Percentiles rank a stretch among this genome's conserved stretches.
Evolutionary conservation across 495 filamentous ascomycete species (phyloP).

Genomic region (Haplographium delicatum): DNA sequence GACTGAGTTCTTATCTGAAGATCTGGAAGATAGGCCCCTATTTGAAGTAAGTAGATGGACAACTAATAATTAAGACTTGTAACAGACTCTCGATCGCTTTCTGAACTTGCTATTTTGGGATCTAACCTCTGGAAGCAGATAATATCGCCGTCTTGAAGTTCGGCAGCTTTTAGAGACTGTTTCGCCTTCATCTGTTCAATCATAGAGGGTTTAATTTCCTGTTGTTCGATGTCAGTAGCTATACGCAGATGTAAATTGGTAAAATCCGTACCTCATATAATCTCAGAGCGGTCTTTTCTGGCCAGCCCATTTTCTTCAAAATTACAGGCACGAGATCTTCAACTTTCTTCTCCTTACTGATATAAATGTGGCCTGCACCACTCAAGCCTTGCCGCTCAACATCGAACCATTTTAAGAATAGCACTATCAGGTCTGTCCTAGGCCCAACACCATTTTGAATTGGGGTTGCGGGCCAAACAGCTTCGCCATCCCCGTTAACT

Average conservation of each 20-base stretch:
- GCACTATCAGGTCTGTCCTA: conserved; percentile 56
- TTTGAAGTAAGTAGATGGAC: conserved; percentile 22
- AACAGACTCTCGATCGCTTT: conserved; percentile 54
- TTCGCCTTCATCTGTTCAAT: conserved; percentile 93
- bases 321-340: conserved; percentile 79
- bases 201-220: conserved; percentile 96
- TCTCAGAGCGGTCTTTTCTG: conserved; percentile 44
- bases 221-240: neutral
- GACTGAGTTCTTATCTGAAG: neutral
- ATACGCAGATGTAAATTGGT: too few relatives aligned
- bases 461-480: conserved; percentile 56
- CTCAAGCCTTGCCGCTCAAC: conserved; percentile 63
- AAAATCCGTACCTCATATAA: conserved; percentile 75
- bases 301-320: conserved; percentile 81
- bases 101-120: conserved; percentile 29
- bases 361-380: conserved; percentile 77
- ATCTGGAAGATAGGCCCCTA: neutral
- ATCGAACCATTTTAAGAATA: conserved; percentile 94
- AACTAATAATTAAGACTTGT: conserved; percentile 35
- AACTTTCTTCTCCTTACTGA: conserved; percentile 81
- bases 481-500: conserved; percentile 55
- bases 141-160: conserved; percentile 97
- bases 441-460: conserved; percentile 37
- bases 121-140: conserved; percentile 75
- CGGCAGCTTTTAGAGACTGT: conserved; percentile 77